Conservation (phyloP, 352 stramenopile genomes). For the Globisporangium irregulare region DNA sequence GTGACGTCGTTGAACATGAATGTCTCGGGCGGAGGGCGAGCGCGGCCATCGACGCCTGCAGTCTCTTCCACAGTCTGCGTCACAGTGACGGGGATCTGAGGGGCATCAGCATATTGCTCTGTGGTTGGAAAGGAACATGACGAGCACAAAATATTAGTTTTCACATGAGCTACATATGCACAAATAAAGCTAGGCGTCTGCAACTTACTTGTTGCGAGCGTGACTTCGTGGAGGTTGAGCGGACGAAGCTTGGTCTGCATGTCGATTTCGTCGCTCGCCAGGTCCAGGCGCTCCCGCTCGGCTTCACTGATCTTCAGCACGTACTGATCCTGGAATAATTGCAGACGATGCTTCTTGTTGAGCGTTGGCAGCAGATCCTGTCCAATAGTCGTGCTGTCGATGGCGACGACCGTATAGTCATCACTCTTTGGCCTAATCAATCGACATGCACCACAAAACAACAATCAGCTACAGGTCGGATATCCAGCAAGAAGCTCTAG, state of each 20-base stretch:
- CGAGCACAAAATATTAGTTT: background rate
- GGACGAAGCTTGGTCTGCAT: slow-evolving; percentile 84
- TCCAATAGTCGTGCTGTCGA: slow-evolving; percentile 73
- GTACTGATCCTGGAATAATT: slow-evolving; percentile 86
- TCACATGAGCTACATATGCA: background rate
- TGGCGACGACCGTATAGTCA: slow-evolving; percentile 86
- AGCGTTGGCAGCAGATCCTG: slow-evolving; percentile 83
- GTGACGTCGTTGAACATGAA: slow-evolving; percentile 92
- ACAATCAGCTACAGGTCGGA: background rate
- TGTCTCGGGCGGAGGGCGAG: slow-evolving; percentile 74
- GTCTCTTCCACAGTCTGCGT: slow-evolving; percentile 66
- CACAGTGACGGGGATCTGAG: slow-evolving; percentile 66
- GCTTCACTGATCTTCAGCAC: slow-evolving; percentile 88
- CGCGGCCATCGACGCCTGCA: slow-evolving; percentile 58
- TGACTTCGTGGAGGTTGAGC: slow-evolving; percentile 86
- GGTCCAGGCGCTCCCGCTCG: slow-evolving; percentile 75
- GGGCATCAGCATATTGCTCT: slow-evolving; percentile 87
- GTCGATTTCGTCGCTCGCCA: slow-evolving; percentile 83
- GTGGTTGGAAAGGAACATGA: slow-evolving; percentile 7
- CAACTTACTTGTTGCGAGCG: slow-evolving; percentile 75
- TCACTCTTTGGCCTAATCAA: slow-evolving; percentile 76
- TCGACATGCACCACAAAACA: background rate
- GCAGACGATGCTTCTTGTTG: slow-evolving; percentile 84
- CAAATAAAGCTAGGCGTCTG: background rate
- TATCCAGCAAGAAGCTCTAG: background rate